phyloP scores from a whole-genome alignment of 2,329 filamentous ascomycete species.

The Xylariaceae sp. region DNA sequence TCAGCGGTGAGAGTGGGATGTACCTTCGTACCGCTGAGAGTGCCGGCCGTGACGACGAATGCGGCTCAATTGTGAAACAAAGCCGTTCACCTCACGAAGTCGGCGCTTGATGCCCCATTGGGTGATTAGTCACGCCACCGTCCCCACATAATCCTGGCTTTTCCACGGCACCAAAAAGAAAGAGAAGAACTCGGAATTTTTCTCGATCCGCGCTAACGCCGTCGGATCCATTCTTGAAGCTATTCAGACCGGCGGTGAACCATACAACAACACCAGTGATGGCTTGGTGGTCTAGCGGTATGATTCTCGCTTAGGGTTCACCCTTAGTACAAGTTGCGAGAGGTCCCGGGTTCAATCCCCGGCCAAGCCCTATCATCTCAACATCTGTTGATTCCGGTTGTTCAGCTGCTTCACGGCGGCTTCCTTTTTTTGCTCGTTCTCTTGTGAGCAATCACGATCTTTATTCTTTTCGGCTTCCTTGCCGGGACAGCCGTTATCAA shows the following conservation, averaged over 20 bases:
- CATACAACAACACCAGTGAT: not conserved
- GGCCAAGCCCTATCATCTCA: not conserved
- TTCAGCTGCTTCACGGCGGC: not conserved
- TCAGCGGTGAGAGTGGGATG: not conserved
- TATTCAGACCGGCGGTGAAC: not conserved
- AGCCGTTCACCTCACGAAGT: not conserved
- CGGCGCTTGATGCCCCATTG: too few relatives aligned
- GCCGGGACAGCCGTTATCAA: not conserved
- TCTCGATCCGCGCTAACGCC: not conserved
- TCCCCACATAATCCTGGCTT: too few relatives aligned
- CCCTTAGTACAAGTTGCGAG: constrained; percentile 16
- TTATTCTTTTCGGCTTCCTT: not conserved
- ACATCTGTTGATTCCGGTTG: not conserved
- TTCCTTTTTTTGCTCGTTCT: not conserved
- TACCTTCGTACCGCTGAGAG: not conserved
- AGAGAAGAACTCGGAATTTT: not conserved
- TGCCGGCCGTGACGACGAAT: not conserved
- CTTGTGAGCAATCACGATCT: too few relatives aligned
- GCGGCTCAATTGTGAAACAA: not conserved
- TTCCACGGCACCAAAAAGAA: not conserved
- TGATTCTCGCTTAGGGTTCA: constrained; percentile 63
- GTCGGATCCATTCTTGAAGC: not conserved
- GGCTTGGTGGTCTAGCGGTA: constrained; percentile 58
- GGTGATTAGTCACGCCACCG: too few relatives aligned
- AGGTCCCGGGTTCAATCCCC: constrained; percentile 10